phyloP scores from a whole-genome alignment of 306 rosid species.

The Medicago truncatula region MtrunA17r5.0-ANR NC_053049.1:43223001-43223500 shows the following conservation, averaged over 20 bases:
- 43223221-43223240: background rate
- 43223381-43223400: conserved; percentile 18
- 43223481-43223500: conserved; percentile 48
- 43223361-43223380: conserved; percentile 7
- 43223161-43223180: background rate
- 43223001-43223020: background rate
- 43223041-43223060: conserved; percentile 82
- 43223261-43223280: conserved; percentile 94
- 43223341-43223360: conserved; percentile 87
- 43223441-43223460: conserved; percentile 28
- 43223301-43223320: conserved; percentile 79
- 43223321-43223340: conserved; percentile 90
- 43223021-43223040: conserved; percentile 65
- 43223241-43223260: conserved; percentile 97
- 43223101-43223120: conserved; percentile 64
- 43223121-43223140: conserved; percentile 70
- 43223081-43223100: conserved; percentile 67
- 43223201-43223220: background rate
- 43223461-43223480: conserved; percentile 31
- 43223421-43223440: background rate
- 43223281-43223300: conserved; percentile 79
- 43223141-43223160: conserved; percentile 54
- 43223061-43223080: conserved; percentile 82
- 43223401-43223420: background rate
- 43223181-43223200: background rate